Percentiles rank a stretch among this genome's conserved stretches.
phyloP scores from a whole-genome alignment of 768 basidiomycete species.

The Exsudoporus frostii region DNA sequence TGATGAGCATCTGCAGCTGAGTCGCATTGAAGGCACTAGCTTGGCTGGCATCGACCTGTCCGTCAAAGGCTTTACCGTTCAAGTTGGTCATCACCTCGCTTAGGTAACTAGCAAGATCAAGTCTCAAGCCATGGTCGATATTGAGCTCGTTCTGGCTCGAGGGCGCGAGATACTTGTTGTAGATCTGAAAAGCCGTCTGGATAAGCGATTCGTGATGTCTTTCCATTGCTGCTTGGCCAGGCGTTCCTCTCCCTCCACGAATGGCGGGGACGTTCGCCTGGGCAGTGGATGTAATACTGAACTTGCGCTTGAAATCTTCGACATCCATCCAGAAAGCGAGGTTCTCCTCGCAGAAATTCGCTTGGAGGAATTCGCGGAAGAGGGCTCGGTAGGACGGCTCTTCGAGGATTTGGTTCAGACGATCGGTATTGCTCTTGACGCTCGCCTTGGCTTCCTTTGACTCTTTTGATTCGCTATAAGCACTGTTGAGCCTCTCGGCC shows the following conservation, averaged over 20 bases:
- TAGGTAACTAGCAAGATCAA: constrained; percentile 91
- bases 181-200: constrained; percentile 90
- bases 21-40: constrained; percentile 88
- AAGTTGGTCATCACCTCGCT: constrained; percentile 81
- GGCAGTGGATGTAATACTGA: constrained; percentile 92
- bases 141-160: constrained; percentile 95
- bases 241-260: constrained; percentile 49
- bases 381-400: constrained; percentile 84
- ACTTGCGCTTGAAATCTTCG: constrained; percentile 94
- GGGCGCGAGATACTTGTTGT: constrained; percentile 93
- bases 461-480: constrained; percentile 50
- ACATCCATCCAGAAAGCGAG: constrained; percentile 97
- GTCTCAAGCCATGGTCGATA: constrained; percentile 95
- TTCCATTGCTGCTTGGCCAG: constrained; percentile 90
- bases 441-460: constrained; percentile 42
- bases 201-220: constrained; percentile 94
- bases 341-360: constrained; percentile 98
- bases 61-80: constrained; percentile 75
- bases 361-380: constrained; percentile 91
- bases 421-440: constrained; percentile 91
- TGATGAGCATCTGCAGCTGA: constrained; percentile 90
- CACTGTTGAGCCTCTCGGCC: constrained; percentile 63
- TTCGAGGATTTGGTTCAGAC: constrained; percentile 87
- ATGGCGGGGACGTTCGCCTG: constrained; percentile 50
- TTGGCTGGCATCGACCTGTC: constrained; percentile 78